Conservation (phyloP, 2,329 filamentous ascomycete species). For the Colletotrichum falcatum region DNA sequence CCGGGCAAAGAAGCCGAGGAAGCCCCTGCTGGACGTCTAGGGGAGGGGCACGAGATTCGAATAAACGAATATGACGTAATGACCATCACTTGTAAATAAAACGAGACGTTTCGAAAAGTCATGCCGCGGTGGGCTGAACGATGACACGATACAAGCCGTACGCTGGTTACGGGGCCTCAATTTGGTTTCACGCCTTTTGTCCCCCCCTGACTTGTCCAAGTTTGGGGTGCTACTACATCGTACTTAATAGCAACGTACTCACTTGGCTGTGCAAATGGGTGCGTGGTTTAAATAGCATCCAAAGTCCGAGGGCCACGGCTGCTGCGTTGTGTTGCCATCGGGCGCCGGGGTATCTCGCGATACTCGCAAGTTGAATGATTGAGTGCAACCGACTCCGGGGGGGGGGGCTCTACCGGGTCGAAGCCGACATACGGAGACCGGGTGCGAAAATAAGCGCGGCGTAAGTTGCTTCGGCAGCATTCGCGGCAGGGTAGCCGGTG, state of each 20-base stretch:
- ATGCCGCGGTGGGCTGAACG: not conserved
- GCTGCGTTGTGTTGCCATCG: not conserved
- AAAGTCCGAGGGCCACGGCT: too few species aligned
- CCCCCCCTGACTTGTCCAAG: not conserved
- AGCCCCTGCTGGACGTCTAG: constrained; percentile 41
- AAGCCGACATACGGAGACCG: not conserved
- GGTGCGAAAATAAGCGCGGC: not conserved
- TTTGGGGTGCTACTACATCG: too few species aligned
- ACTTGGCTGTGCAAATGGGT: too few species aligned
- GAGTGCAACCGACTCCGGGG: not conserved
- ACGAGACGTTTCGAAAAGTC: not conserved
- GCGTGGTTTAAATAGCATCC: too few species aligned
- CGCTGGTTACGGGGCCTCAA: not conserved
- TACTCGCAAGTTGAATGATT: not conserved
- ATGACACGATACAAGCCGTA: not conserved
- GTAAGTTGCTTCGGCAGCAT: not conserved
- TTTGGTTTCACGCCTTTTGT: not conserved
- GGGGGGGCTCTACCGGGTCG: not conserved
- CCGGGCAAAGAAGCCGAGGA: constrained; percentile 48
- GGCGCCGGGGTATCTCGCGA: not conserved
- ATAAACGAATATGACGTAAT: not conserved
- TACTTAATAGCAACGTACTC: too few species aligned
- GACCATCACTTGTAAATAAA: not conserved
- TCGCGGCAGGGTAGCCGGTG: too few species aligned
- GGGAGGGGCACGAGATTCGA: fast-evolving